A percentile compares a stretch with the other conserved stretches of the same genome.
These are phyloP conservation scores for Thozetella sp. DNA, from an alignment of 495 filamentous ascomycete genomes.

Conservation along the genomic window DNA sequence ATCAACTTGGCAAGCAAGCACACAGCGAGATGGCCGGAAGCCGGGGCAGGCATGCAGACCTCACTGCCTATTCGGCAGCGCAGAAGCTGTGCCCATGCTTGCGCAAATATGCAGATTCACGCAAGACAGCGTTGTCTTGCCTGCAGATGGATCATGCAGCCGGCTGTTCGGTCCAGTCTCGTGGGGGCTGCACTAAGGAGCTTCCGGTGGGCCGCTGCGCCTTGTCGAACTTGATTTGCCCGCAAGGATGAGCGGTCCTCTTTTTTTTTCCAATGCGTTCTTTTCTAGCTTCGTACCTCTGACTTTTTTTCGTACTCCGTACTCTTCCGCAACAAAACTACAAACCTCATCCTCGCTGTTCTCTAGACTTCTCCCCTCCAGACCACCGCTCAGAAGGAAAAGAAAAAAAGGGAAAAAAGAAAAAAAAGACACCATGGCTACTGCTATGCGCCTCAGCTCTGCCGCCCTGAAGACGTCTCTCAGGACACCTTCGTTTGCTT, in stretches of 20 bases:
- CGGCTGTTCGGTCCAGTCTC: neutral
- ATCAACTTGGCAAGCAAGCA: too few relatives aligned
- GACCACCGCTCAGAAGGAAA: too few relatives aligned
- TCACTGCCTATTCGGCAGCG: too few relatives aligned
- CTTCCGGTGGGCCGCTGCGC: neutral
- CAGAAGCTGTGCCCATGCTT: neutral
- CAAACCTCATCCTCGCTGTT: slow-evolving; percentile 11
- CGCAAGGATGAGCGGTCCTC: slow-evolving; percentile 25
- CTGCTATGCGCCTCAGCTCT: slow-evolving; percentile 74
- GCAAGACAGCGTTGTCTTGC: neutral
- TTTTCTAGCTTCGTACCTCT: slow-evolving; percentile 25
- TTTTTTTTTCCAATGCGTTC: slow-evolving; percentile 31
- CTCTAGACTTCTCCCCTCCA: slow-evolving; percentile 25
- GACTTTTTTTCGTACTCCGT: neutral
- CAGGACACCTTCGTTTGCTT: slow-evolving; percentile 58
- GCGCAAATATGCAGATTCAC: neutral
- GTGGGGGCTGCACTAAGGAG: neutral
- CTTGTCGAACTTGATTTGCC: slow-evolving; percentile 12
- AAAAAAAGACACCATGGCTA: slow-evolving; percentile 65
- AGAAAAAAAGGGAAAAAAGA: too few relatives aligned
- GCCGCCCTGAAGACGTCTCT: slow-evolving; percentile 75
- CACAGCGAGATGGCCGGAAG: too few relatives aligned
- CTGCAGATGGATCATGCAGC: neutral
- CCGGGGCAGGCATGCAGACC: too few relatives aligned
- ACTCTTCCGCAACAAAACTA: slow-evolving; percentile 12